phyloP scores from a whole-genome alignment of 2,329 filamentous ascomycete genomes.

The Nigrospora osmanthi region DNA sequence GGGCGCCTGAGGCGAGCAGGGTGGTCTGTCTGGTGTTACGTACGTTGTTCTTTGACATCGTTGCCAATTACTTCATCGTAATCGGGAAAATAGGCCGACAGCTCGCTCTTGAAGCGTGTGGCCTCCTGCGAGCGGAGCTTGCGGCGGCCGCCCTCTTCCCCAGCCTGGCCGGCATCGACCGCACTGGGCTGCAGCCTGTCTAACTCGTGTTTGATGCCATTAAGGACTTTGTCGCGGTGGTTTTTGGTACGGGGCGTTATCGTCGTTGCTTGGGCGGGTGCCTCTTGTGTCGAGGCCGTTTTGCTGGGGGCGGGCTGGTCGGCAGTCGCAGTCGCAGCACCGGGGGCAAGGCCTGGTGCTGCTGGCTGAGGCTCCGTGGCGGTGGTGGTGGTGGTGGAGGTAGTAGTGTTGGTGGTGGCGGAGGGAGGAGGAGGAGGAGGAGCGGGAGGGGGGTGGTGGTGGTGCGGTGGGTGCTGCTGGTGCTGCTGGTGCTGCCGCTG shows the following conservation, averaged over 20 bases:
- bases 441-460: slow-evolving; percentile 4
- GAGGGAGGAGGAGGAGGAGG: slow-evolving; percentile 16
- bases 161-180: slow-evolving; percentile 27
- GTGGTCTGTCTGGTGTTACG: slow-evolving; percentile 20
- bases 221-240: slow-evolving; percentile 50
- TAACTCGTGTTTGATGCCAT: slow-evolving; percentile 55
- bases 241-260: slow-evolving; percentile 27
- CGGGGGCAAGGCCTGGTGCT: slow-evolving; percentile 4
- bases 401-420: no score
- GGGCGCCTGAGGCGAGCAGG: neutral
- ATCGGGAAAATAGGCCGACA: slow-evolving; percentile 84
- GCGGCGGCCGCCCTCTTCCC: slow-evolving; percentile 57
- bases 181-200: slow-evolving; percentile 43
- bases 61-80: slow-evolving; percentile 93
- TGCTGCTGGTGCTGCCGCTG: slow-evolving; percentile 6
- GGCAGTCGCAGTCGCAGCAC: slow-evolving; percentile 2
- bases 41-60: slow-evolving; percentile 70
- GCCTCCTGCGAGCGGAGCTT: slow-evolving; percentile 83
- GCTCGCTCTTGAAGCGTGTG: slow-evolving; percentile 80
- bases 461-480: slow-evolving; percentile 8
- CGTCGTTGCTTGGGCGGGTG: slow-evolving; percentile 14
- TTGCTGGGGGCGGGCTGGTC: slow-evolving; percentile 4
- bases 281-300: slow-evolving; percentile 6
- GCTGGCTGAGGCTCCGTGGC: neutral
- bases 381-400: slow-evolving; percentile 14